phyloP scores from a whole-genome alignment of 108 stramenopile species.

The Chaetoceros muelleri region DNA sequence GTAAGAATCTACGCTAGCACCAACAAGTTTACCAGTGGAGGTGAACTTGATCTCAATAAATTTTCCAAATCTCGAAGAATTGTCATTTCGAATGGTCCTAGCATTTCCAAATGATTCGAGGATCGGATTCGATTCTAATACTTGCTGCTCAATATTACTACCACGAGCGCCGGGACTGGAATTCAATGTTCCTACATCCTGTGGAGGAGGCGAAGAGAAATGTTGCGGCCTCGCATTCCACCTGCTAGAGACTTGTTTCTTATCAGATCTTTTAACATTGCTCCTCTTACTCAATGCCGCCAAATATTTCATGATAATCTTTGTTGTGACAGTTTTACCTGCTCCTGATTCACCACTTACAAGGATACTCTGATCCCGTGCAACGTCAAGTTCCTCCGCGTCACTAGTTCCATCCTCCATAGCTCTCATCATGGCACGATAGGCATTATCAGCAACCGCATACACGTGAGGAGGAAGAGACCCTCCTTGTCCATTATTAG shows the following conservation, averaged over 20 bases:
- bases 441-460: constrained; percentile 86
- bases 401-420: constrained; percentile 30
- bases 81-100: constrained; percentile 81
- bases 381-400: constrained; percentile 9
- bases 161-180: neutral
- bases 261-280: constrained; percentile 12
- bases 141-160: constrained; percentile 51
- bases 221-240: neutral
- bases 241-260: neutral
- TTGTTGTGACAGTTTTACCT: constrained; percentile 82
- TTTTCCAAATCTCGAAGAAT: constrained; percentile 92
- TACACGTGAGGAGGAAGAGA: constrained; percentile 74
- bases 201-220: neutral
- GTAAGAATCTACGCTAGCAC: constrained; percentile 73
- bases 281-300: constrained; percentile 50
- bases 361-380: constrained; percentile 42
- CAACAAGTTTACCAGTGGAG: constrained; percentile 36
- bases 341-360: constrained; percentile 77
- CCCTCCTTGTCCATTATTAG: neutral
- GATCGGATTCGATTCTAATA: constrained; percentile 83
- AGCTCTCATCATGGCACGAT: constrained; percentile 52
- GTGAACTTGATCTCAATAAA: constrained; percentile 77
- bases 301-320: constrained; percentile 77
- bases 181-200: neutral
- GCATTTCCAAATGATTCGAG: constrained; percentile 92